A percentile compares a stretch with the other conserved stretches of the same genome.
Evolutionary conservation across 2,329 filamentous ascomycete species (phyloP).

Genomic region (Alternaria alternata): DNA sequence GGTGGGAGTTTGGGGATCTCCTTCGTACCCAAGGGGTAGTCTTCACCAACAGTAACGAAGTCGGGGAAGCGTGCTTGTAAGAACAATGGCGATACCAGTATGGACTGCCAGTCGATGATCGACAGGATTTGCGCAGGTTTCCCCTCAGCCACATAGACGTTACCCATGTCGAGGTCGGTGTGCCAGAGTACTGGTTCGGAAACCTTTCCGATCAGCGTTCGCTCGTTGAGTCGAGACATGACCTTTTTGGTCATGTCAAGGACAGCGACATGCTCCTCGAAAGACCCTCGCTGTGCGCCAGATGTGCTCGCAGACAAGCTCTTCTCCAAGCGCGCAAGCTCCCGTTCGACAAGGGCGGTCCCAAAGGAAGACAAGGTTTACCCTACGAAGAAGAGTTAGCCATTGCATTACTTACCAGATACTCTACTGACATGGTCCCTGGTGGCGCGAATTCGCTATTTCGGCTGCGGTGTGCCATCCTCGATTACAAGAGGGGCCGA

Average conservation of each 20-base stretch:
- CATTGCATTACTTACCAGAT: background rate
- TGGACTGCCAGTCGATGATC: slow-evolving; percentile 38
- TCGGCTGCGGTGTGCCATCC: slow-evolving; percentile 15
- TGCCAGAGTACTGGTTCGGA: slow-evolving; percentile 23
- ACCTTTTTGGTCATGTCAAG: slow-evolving; percentile 23
- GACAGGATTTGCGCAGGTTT: slow-evolving; percentile 29
- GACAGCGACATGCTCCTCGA: slow-evolving; percentile 22
- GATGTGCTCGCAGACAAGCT: background rate
- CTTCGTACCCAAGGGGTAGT: slow-evolving; percentile 17
- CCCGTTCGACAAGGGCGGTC: slow-evolving; percentile 27
- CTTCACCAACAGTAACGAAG: slow-evolving; percentile 25
- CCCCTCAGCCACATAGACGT: slow-evolving; percentile 41
- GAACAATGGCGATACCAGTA: slow-evolving; percentile 28
- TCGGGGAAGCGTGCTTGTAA: slow-evolving; percentile 29
- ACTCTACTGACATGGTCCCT: slow-evolving; percentile 24
- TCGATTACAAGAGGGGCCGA: slow-evolving; percentile 29
- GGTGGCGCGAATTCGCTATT: slow-evolving; percentile 2
- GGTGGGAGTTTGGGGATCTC: slow-evolving; percentile 17
- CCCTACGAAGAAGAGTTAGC: slow-evolving; percentile 26
- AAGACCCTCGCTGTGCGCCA: slow-evolving; percentile 18
- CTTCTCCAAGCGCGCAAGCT: slow-evolving; percentile 18
- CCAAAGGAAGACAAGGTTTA: slow-evolving; percentile 26
- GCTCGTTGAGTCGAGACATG: slow-evolving; percentile 17
- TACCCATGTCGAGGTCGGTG: slow-evolving; percentile 53
- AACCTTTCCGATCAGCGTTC: slow-evolving; percentile 11